Evolutionary conservation across 129 eudicot species (phyloP).

Genomic region (Flaveria sonorensis): DNA sequence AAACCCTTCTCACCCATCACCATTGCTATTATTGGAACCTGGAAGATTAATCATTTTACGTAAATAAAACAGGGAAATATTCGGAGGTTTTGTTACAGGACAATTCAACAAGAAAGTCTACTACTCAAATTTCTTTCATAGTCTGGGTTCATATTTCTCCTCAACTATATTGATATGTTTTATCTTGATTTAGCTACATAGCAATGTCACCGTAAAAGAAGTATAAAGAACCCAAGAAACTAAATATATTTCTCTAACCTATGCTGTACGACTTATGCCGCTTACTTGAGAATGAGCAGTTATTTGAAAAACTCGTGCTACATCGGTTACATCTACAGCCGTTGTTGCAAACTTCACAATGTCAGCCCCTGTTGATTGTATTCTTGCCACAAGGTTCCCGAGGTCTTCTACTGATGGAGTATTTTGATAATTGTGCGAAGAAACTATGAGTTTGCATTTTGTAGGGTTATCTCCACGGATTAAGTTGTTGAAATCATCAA

Average conservation of each 20-base stretch:
- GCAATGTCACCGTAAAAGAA: constrained; percentile 2
- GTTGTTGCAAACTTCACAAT: constrained; percentile 96
- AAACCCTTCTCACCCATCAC: constrained; percentile 97
- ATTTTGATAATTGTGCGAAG: constrained; percentile 81
- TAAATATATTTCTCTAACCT: constrained; percentile 9
- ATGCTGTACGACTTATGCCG: constrained; percentile 42
- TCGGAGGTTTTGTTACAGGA: background rate
- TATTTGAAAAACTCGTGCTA: constrained; percentile 84
- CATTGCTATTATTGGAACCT: constrained; percentile 96
- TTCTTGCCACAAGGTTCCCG: constrained; percentile 84
- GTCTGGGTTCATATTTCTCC: background rate
- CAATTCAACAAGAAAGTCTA: background rate
- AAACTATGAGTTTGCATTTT: constrained; percentile 78
- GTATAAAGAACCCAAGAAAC: constrained; percentile 11
- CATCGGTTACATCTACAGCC: constrained; percentile 80
- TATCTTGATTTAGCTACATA: background rate
- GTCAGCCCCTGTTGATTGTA: constrained; percentile 96
- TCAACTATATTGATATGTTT: background rate
- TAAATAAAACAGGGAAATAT: background rate
- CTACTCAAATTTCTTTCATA: background rate
- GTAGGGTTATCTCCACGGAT: constrained; percentile 57
- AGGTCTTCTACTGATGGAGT: constrained; percentile 91
- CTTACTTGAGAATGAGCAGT: constrained; percentile 91
- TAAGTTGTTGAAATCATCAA: constrained; percentile 58
- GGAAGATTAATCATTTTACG: constrained; percentile 23